Evolutionary conservation across 768 basidiomycete genomes (phyloP), one percentile per base, ranked within the genome.

Genomic region (Xerocomellus chrysenteron): DNA sequence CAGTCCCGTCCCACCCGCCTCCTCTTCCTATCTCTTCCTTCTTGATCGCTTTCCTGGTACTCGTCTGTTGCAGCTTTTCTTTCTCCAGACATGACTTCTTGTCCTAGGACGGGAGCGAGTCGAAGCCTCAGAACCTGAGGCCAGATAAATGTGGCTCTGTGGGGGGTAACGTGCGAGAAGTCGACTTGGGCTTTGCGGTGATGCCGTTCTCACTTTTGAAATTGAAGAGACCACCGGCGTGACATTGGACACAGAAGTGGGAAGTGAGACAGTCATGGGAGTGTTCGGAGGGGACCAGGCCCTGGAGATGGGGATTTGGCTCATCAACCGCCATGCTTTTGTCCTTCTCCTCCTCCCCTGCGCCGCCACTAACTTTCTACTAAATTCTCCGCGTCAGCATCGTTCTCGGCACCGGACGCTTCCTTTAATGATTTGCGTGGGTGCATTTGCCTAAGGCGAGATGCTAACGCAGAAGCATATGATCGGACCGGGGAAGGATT

Each of bases 11-110:
- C 61, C 4, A 71, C 52, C 4, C 69, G 67, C 45, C 70, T 71
- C 60, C 50, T 73, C 69, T 71, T 71, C 47, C 66, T 59, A 8
- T 52, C 62, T 10, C 69, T 61, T 13, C 68, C 52, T 33, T 57
- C 62, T 8, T 32, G 50, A 4, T 62, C 63, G 2, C 59, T 66
- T 2, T 52, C 60, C 14, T 39, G 50, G 12, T 56, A n/a, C 1
- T 52, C 55, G 2, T 61, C 58, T 6, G 39, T 40, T 8, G 48
- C 58, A 8, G 39, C 52, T 32, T 54, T 35, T 60, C 60, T 48
- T 49, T 59, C 21, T 59, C 30, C 63, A 56, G 24, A 60, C 62
- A 24, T 10, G 53, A 37, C 66, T 68, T 45, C 67, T 53, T 10
- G 67, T 71, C 55, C 65, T 62, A 21, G 21, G 21, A 21, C 21